phyloP scores from a whole-genome alignment of 2,329 filamentous ascomycete species.

The Paracamarosporium sp. region DNA sequence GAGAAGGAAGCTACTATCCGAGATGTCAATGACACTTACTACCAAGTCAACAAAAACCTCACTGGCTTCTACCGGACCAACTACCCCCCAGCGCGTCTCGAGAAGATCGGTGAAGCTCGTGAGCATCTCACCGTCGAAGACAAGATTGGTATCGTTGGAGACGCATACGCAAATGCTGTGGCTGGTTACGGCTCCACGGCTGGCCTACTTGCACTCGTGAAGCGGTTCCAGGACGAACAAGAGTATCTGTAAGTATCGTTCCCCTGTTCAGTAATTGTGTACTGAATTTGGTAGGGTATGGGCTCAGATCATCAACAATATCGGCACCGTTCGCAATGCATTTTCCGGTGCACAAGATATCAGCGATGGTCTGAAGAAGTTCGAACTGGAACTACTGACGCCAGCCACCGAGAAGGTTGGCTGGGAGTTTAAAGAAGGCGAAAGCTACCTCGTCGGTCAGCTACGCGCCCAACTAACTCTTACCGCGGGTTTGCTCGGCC shows the following conservation, averaged over 20 bases:
- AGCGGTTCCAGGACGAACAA: slow-evolving; percentile 81
- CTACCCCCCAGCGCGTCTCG: slow-evolving; percentile 83
- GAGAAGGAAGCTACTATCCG: slow-evolving; percentile 78
- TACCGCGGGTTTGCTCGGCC: slow-evolving; percentile 76
- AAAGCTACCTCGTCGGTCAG: slow-evolving; percentile 83
- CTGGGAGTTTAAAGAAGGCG: slow-evolving; percentile 80
- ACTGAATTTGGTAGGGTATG: slow-evolving; percentile 66
- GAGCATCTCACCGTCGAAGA: slow-evolving; percentile 81
- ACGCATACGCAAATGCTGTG: slow-evolving; percentile 86
- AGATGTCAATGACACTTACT: slow-evolving; percentile 79
- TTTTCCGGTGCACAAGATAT: slow-evolving; percentile 79
- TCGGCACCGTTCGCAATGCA: slow-evolving; percentile 80
- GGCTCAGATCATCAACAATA: slow-evolving; percentile 80
- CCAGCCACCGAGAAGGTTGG: slow-evolving; percentile 79
- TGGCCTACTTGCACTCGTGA: slow-evolving; percentile 80
- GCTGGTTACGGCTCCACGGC: slow-evolving; percentile 84
- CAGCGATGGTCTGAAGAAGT: slow-evolving; percentile 76
- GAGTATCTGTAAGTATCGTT: slow-evolving; percentile 70
- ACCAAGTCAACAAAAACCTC: slow-evolving; percentile 90
- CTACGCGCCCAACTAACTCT: slow-evolving; percentile 82
- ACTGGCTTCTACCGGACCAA: slow-evolving; percentile 93
- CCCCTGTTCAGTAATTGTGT: neutral
- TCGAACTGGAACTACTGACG: slow-evolving; percentile 77
- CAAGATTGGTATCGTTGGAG: slow-evolving; percentile 90
- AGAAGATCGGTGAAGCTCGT: slow-evolving; percentile 78